Evolutionary conservation across 805 yeast genomes (phyloP).

Genomic region (Ogataea nitratoaversa): DNA sequence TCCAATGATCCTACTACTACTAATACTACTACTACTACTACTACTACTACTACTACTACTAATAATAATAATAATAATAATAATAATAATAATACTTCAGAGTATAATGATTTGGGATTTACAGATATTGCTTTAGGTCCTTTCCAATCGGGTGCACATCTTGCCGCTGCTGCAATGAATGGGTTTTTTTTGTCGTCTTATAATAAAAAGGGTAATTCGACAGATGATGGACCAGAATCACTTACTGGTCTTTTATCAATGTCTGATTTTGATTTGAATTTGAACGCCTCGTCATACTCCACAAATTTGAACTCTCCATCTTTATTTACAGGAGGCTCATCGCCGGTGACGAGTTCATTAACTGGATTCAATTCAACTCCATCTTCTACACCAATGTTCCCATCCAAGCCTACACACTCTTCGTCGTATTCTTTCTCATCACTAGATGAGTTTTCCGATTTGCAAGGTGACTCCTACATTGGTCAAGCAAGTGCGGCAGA

Average conservation of each 20-base stretch:
- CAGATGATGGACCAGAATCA: constrained; percentile 1
- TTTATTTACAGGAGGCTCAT: constrained; percentile 14
- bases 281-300: constrained; percentile 1
- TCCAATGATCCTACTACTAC: too few relatives aligned
- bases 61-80: too few relatives aligned
- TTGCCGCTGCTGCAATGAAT: constrained; percentile 29
- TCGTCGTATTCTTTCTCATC: not conserved
- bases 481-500: constrained; percentile 9
- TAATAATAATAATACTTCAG: constrained; percentile 5
- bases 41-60: too few relatives aligned
- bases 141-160: constrained; percentile 29
- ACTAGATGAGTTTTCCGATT: not conserved
- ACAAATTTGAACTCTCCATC: constrained; percentile 11
- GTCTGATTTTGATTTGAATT: constrained; percentile 26
- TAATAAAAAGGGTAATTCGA: not conserved
- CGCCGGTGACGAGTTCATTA: not conserved
- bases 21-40: too few relatives aligned
- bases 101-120: constrained; percentile 14
- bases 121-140: constrained; percentile 23
- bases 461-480: constrained; percentile 9
- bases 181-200: constrained; percentile 11
- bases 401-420: not conserved
- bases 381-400: too few relatives aligned
- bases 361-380: not conserved
- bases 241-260: constrained; percentile 19